A percentile compares a stretch with the other conserved stretches of the same genome.
phyloP scores from a whole-genome alignment of 202 grass and related monocot species.

The Setaria italica region DNA sequence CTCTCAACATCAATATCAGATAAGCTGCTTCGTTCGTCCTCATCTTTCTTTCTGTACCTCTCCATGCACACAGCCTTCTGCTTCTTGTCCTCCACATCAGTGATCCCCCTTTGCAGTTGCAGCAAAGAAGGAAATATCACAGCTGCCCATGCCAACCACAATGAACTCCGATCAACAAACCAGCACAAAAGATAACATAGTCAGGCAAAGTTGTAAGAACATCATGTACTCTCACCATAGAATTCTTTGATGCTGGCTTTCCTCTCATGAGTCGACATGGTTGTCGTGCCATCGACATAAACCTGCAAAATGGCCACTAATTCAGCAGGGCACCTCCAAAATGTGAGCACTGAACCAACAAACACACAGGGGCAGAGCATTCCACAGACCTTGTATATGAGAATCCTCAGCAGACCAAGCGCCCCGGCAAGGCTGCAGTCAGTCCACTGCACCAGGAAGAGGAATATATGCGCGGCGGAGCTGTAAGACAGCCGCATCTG shows the following conservation, averaged over 20 bases:
- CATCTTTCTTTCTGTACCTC: conserved; percentile 67
- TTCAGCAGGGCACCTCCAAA: neutral
- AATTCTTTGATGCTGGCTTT: conserved; percentile 94
- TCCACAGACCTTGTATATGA: conserved; percentile 80
- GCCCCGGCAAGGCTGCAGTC: conserved; percentile 88
- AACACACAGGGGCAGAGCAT: neutral
- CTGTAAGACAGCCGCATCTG: conserved; percentile 89
- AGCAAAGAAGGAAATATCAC: conserved; percentile 93
- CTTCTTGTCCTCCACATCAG: conserved; percentile 84
- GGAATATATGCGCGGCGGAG: conserved; percentile 85
- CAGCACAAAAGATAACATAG: conserved; percentile 12
- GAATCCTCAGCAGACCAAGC: conserved; percentile 80
- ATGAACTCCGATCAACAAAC: conserved; percentile 30
- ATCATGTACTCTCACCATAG: conserved; percentile 57
- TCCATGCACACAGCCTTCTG: conserved; percentile 77
- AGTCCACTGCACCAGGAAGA: conserved; percentile 92
- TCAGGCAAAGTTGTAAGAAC: conserved; percentile 12
- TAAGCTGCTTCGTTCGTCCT: conserved; percentile 46
- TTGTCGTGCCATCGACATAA: conserved; percentile 87
- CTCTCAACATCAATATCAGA: conserved; percentile 81
- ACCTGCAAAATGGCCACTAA: conserved; percentile 56
- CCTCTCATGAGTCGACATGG: conserved; percentile 83
- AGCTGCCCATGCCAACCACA: conserved; percentile 46
- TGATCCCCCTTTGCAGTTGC: conserved; percentile 88
- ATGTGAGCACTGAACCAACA: conserved; percentile 22